Evolutionary conservation across 2,329 filamentous ascomycete genomes (phyloP).

Genomic region (Metarhizium sp.): DNA sequence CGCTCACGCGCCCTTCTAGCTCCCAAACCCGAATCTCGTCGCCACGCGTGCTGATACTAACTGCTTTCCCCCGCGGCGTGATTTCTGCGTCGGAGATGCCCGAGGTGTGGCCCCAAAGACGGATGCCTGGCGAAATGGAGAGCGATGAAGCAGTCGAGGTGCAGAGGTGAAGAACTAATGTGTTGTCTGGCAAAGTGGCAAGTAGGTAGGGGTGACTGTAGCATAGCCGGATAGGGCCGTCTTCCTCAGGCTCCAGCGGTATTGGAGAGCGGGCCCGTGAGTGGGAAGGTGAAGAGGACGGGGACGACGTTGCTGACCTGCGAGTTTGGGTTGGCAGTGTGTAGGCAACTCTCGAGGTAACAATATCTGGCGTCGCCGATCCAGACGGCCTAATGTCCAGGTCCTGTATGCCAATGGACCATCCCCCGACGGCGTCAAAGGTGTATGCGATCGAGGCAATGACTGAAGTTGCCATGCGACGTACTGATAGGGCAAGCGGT

Average conservation of each 20-base stretch:
- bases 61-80: slow-evolving; percentile 74
- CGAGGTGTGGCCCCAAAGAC: slow-evolving; percentile 87
- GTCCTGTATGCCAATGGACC: slow-evolving; percentile 90
- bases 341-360: slow-evolving; percentile 26
- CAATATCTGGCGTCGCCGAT: slow-evolving; percentile 16
- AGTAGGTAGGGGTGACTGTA: slow-evolving; percentile 80
- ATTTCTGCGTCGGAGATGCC: slow-evolving; percentile 81
- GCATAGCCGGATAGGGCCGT: slow-evolving; percentile 53
- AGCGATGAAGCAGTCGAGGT: slow-evolving; percentile 60
- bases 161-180: slow-evolving; percentile 71
- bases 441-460: slow-evolving; percentile 85
- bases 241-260: slow-evolving; percentile 10
- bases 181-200: slow-evolving; percentile 78
- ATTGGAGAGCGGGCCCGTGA: slow-evolving; percentile 7
- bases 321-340: slow-evolving; percentile 23
- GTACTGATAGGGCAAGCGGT: slow-evolving; percentile 74
- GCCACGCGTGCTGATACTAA: slow-evolving; percentile 77
- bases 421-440: slow-evolving; percentile 67
- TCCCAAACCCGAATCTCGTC: slow-evolving; percentile 83
- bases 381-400: slow-evolving; percentile 48
- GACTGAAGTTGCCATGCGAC: slow-evolving; percentile 52
- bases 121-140: slow-evolving; percentile 61
- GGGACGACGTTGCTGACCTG: slow-evolving; percentile 8
- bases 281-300: slow-evolving; percentile 6
- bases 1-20: slow-evolving; percentile 58